These are phyloP conservation scores for Cardamine occulta DNA, from an alignment of 345 rosid species.

Conservation along the genomic window DNA sequence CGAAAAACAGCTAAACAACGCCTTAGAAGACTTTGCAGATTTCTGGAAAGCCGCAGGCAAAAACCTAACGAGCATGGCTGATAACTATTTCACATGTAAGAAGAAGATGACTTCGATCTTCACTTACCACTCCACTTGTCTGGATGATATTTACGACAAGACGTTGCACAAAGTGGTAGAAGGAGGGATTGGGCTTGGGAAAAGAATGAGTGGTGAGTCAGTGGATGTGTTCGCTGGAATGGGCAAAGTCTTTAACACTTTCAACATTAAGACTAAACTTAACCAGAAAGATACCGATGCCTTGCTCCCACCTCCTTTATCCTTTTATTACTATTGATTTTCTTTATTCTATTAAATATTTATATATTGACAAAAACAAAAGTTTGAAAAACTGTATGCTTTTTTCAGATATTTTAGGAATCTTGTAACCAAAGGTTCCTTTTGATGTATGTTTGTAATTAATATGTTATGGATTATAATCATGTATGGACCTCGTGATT, in stretches of 20 bases:
- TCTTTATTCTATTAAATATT: not conserved
- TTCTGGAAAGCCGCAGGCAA: conserved; percentile 45
- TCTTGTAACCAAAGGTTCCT: conserved; percentile 39
- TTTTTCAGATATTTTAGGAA: conserved; percentile 23
- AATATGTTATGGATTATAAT: conserved; percentile 32
- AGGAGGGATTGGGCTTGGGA: conserved; percentile 46
- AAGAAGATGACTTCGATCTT: conserved; percentile 41
- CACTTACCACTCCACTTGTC: conserved; percentile 38
- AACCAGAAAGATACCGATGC: conserved; percentile 43
- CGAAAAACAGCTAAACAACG: conserved; percentile 36
- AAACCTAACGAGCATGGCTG: conserved; percentile 38
- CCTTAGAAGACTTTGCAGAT: conserved; percentile 42
- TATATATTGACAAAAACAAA: not conserved
- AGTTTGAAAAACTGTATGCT: conserved; percentile 12
- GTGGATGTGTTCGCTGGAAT: conserved; percentile 45
- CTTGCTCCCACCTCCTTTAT: conserved; percentile 47
- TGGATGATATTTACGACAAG: conserved; percentile 45
- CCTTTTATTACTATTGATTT: conserved; percentile 44
- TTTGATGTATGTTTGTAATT: conserved; percentile 43
- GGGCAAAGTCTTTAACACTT: conserved; percentile 44
- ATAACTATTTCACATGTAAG: conserved; percentile 43
- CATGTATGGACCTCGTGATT: conserved; percentile 47
- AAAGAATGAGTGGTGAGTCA: conserved; percentile 46
- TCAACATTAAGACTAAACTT: conserved; percentile 41
- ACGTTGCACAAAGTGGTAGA: conserved; percentile 32